Percentiles rank a stretch among this genome's conserved stretches.
These are phyloP conservation scores for Noccaea bulbosa DNA, from an alignment of 345 rosid genomes.

Conservation along the genomic window DNA sequence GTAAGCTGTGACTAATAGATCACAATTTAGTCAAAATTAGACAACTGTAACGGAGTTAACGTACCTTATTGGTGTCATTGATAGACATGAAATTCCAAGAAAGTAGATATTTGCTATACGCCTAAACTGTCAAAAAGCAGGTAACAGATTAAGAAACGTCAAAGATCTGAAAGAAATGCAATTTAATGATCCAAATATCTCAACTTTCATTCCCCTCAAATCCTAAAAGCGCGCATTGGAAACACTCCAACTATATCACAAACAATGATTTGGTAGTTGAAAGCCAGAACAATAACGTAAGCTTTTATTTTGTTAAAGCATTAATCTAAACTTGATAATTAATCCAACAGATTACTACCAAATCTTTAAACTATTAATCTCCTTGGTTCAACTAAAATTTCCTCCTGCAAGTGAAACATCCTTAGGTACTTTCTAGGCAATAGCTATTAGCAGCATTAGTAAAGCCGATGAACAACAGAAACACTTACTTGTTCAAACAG, in stretches of 20 bases:
- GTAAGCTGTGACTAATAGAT: not conserved
- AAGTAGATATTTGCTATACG: conserved; percentile 98
- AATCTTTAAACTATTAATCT: not conserved
- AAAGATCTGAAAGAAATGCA: conserved; percentile 14
- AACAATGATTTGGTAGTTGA: not conserved
- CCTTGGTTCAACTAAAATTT: not conserved
- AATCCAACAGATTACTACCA: too few relatives aligned
- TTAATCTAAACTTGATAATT: not conserved
- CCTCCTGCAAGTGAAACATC: not conserved
- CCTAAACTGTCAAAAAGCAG: conserved; percentile 84
- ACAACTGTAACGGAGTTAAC: conserved; percentile 3
- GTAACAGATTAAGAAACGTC: conserved; percentile 15
- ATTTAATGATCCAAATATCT: not conserved
- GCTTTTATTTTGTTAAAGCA: not conserved
- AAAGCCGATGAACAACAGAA: not conserved
- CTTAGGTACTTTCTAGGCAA: not conserved
- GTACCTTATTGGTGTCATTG: conserved; percentile 96
- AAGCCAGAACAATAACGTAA: not conserved
- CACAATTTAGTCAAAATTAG: not conserved
- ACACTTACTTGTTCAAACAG: conserved; percentile 85
- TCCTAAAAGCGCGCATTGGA: conserved; percentile 13
- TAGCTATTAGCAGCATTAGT: not conserved
- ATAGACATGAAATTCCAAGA: conserved; percentile 89
- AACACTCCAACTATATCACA: conserved; percentile 11
- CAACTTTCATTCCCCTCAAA: not conserved